These are phyloP conservation scores for Lodderomyces elongisporus DNA, from an alignment of 1,139 yeast species.

Conservation along the genomic window DNA sequence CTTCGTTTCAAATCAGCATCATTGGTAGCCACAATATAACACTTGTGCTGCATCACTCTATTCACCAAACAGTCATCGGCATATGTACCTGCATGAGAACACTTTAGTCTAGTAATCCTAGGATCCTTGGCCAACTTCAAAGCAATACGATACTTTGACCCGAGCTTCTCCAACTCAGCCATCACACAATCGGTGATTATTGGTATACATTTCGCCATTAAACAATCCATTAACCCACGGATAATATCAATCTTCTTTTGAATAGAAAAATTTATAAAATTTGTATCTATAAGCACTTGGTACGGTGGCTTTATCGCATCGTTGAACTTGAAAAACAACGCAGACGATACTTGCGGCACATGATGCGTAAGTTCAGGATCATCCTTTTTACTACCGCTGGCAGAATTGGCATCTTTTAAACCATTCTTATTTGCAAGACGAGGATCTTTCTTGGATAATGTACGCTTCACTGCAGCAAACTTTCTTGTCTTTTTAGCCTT, in stretches of 20 bases:
- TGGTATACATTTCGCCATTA: conserved; percentile 93
- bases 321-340: conserved; percentile 90
- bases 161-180: conserved; percentile 95
- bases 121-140: conserved; percentile 90
- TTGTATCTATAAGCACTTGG: conserved; percentile 91
- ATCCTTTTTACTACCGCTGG: conserved; percentile 16
- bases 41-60: conserved; percentile 91
- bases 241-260: conserved; percentile 92
- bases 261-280: conserved; percentile 91
- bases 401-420: conserved; percentile 9
- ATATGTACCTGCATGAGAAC: conserved; percentile 92
- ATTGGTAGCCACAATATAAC: conserved; percentile 94
- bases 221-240: conserved; percentile 92
- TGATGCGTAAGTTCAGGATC: conserved; percentile 81
- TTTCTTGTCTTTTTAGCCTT: conserved; percentile 93
- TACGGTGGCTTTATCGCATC: conserved; percentile 95
- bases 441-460: conserved; percentile 68
- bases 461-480: conserved; percentile 87
- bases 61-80: conserved; percentile 97
- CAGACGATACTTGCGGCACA: conserved; percentile 93
- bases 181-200: conserved; percentile 94
- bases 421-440: conserved; percentile 35
- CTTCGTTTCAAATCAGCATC: conserved; percentile 97
- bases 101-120: conserved; percentile 76
- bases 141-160: conserved; percentile 92